Evolutionary conservation across 352 stramenopile species (phyloP).

Genomic region (Phytophthora lateralis): DNA sequence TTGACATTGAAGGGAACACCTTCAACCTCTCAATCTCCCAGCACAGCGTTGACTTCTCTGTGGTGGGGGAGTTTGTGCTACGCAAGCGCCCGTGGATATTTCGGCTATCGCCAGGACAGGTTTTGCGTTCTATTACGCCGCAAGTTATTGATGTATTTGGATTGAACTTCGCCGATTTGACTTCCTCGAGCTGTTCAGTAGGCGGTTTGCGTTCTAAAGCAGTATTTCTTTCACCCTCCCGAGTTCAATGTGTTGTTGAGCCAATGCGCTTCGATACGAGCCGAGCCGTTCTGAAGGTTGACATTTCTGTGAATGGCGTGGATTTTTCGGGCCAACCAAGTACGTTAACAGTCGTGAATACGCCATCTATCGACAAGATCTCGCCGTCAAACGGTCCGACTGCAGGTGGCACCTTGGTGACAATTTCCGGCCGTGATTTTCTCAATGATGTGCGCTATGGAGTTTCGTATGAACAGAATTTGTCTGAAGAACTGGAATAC

Average conservation of each 20-base stretch:
- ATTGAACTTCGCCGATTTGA: slow-evolving; percentile 35
- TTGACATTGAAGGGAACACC: background rate
- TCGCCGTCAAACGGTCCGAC: slow-evolving; percentile 29
- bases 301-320: slow-evolving; percentile 40
- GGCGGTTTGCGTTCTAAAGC: slow-evolving; percentile 3
- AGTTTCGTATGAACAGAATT: slow-evolving; percentile 10
- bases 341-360: slow-evolving; percentile 15
- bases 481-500: slow-evolving; percentile 14
- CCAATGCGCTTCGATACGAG: slow-evolving; percentile 14
- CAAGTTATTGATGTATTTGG: slow-evolving; percentile 41
- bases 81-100: slow-evolving; percentile 26
- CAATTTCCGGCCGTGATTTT: slow-evolving; percentile 30
- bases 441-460: slow-evolving; percentile 26
- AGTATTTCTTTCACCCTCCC: slow-evolving; percentile 31
- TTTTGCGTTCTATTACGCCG: slow-evolving; percentile 10
- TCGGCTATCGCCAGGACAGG: slow-evolving; percentile 24
- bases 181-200: slow-evolving; percentile 27
- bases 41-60: slow-evolving; percentile 26
- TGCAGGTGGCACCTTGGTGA: slow-evolving; percentile 28
- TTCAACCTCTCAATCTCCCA: slow-evolving; percentile 34
- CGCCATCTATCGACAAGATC: slow-evolving; percentile 14
- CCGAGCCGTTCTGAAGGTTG: slow-evolving; percentile 10
- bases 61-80: slow-evolving; percentile 21
- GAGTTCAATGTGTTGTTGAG: slow-evolving; percentile 35
- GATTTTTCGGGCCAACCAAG: slow-evolving; percentile 25